Percentiles rank a stretch among this genome's conserved stretches.
Evolutionary conservation across 148 eudicot genomes (phyloP).

Genomic region (Camellia granthamiana): DNA sequence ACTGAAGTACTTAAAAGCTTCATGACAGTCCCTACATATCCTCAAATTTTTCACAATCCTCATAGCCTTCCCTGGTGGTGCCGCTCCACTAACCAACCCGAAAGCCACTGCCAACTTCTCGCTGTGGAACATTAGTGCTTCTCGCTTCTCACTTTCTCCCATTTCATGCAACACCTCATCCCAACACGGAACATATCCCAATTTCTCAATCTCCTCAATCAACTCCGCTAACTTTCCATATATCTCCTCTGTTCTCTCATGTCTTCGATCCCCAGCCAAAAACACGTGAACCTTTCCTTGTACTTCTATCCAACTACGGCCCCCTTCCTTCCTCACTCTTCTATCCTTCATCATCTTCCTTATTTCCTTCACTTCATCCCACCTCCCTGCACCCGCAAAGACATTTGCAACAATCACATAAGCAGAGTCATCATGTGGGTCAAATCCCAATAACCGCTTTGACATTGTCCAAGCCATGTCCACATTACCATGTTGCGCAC

Average conservation of each 20-base stretch:
- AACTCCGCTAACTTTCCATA: conserved; percentile 47
- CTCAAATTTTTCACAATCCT: conserved; percentile 71
- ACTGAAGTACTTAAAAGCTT: conserved; percentile 62
- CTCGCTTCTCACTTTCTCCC: conserved; percentile 58
- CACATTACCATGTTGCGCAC: conserved; percentile 41
- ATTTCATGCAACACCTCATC: conserved; percentile 49
- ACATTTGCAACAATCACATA: conserved; percentile 65
- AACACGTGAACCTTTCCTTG: conserved; percentile 57
- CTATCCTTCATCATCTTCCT: conserved; percentile 59
- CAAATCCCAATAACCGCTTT: conserved; percentile 42
- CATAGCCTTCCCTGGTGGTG: conserved; percentile 59
- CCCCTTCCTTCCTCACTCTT: conserved; percentile 56
- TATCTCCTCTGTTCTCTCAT: conserved; percentile 42
- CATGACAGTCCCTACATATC: conserved; percentile 61
- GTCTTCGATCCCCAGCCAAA: conserved; percentile 51
- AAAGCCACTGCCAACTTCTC: conserved; percentile 80
- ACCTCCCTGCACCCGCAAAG: conserved; percentile 49
- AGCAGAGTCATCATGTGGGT: conserved; percentile 63
- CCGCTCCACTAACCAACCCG: conserved; percentile 52
- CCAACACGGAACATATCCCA: conserved; percentile 57
- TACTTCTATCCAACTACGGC: conserved; percentile 71
- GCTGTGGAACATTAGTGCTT: conserved; percentile 54
- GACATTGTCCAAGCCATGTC: conserved; percentile 53
- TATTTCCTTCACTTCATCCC: conserved; percentile 50
- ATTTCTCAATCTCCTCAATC: conserved; percentile 44